Evolutionary conservation across 2,329 filamentous ascomycete genomes (phyloP).

Genomic region (Penicillium digitatum): DNA sequence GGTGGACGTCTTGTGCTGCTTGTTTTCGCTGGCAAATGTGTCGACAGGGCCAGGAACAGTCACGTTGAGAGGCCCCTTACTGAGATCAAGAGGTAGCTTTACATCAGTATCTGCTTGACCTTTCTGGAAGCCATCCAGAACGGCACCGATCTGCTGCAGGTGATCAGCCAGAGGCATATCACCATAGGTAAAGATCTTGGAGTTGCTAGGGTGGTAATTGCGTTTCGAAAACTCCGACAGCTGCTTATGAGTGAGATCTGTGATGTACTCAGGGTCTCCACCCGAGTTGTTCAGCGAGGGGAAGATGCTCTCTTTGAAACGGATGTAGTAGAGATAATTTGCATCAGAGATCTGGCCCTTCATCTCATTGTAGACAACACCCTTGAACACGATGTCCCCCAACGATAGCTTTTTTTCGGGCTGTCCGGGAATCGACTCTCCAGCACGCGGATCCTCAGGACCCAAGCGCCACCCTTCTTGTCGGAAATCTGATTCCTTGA

Average conservation of each 20-base stretch:
- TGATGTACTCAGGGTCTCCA: slow-evolving; percentile 93
- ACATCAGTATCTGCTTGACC: slow-evolving; percentile 67
- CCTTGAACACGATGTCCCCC: slow-evolving; percentile 73
- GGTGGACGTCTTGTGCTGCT: slow-evolving; percentile 88
- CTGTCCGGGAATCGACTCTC: slow-evolving; percentile 45
- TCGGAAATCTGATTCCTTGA: slow-evolving; percentile 87
- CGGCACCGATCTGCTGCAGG: slow-evolving; percentile 70
- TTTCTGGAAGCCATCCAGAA: slow-evolving; percentile 68
- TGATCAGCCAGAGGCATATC: slow-evolving; percentile 84
- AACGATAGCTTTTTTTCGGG: slow-evolving; percentile 61
- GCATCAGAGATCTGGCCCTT: slow-evolving; percentile 98
- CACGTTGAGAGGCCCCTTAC: slow-evolving; percentile 62
- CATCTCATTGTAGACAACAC: slow-evolving; percentile 99
- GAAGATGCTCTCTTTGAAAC: slow-evolving; percentile 91
- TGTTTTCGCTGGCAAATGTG: slow-evolving; percentile 76
- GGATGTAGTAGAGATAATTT: slow-evolving; percentile 91
- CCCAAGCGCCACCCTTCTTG: slow-evolving; percentile 97
- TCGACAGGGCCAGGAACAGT: slow-evolving; percentile 78
- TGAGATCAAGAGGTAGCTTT: slow-evolving; percentile 70
- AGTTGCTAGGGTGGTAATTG: slow-evolving; percentile 96
- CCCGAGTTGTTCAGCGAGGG: slow-evolving; percentile 95
- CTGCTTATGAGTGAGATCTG: slow-evolving; percentile 87
- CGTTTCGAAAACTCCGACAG: slow-evolving; percentile 81
- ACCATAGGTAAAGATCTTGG: slow-evolving; percentile 92
- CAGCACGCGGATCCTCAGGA: slow-evolving; percentile 73